These are phyloP conservation scores for Neopestalotiopsis clavispora DNA, from an alignment of 2,329 filamentous ascomycete genomes.

Conservation along the genomic window DNA sequence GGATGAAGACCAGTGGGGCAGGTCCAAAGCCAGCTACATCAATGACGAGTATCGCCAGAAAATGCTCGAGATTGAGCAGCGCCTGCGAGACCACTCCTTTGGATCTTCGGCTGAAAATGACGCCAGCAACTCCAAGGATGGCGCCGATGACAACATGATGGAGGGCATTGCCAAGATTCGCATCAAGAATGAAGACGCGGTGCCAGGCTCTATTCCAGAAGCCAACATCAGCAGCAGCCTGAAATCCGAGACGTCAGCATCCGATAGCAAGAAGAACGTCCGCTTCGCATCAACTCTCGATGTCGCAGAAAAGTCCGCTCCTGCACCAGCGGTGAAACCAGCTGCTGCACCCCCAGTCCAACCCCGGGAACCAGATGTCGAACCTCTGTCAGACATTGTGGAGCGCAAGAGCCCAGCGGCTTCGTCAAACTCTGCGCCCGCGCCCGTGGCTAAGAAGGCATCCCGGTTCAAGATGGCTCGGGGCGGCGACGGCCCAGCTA, in stretches of 20 bases:
- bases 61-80: conserved; percentile 86
- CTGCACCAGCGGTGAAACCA: conserved; percentile 23
- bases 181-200: conserved; percentile 36
- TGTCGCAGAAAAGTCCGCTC: conserved; percentile 30
- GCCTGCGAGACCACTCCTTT: conserved; percentile 49
- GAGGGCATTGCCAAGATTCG: conserved; percentile 44
- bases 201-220: conserved; percentile 10
- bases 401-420: conserved; percentile 43
- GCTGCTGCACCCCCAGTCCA: conserved; percentile 22
- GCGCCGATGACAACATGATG: conserved; percentile 41
- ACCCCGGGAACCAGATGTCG: conserved; percentile 40
- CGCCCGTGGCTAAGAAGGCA: conserved; percentile 40
- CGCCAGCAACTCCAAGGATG: conserved; percentile 42
- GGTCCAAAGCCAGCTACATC: conserved; percentile 69
- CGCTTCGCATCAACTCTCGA: conserved; percentile 35
- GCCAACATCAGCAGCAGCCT: not conserved
- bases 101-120: conserved; percentile 64
- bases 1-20: conserved; percentile 74
- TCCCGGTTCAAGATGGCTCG: conserved; percentile 59
- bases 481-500: conserved; percentile 18
- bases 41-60: conserved; percentile 76
- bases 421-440: conserved; percentile 19
- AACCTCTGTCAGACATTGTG: conserved; percentile 55
- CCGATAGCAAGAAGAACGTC: conserved; percentile 33
- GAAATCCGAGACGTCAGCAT: not conserved